Conservation (phyloP, 306 rosid species). For the Rosa persica region DNA sequence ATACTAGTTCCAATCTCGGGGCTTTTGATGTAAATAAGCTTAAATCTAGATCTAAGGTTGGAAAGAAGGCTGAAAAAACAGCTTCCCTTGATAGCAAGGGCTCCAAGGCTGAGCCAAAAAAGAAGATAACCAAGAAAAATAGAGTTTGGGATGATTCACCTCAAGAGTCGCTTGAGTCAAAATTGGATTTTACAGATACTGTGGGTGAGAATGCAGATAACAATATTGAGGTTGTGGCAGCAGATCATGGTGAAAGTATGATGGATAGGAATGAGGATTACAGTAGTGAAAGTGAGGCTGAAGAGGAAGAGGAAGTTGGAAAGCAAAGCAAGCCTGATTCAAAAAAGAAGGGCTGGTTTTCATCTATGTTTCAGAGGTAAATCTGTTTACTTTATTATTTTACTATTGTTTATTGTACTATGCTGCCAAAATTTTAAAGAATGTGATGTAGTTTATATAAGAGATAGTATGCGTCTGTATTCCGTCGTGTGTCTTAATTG, state of each 20-base stretch:
- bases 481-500: not conserved
- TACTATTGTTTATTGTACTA: not conserved
- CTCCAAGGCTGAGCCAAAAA: slow-evolving; percentile 69
- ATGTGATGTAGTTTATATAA: not conserved
- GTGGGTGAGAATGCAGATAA: slow-evolving; percentile 64
- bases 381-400: not conserved
- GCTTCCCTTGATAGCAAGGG: slow-evolving; percentile 57
- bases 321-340: slow-evolving; percentile 68
- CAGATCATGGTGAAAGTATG: slow-evolving; percentile 94
- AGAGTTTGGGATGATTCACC: slow-evolving; percentile 80
- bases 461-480: not conserved
- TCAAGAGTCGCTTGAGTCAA: slow-evolving; percentile 42
- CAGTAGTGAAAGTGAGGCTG: slow-evolving; percentile 90
- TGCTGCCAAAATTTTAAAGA: not conserved
- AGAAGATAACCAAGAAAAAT: slow-evolving; percentile 74
- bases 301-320: slow-evolving; percentile 66
- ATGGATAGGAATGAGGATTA: slow-evolving; percentile 92
- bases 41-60: slow-evolving; percentile 72
- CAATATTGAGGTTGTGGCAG: slow-evolving; percentile 62
- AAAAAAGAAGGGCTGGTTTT: slow-evolving; percentile 95
- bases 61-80: slow-evolving; percentile 66
- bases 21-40: slow-evolving; percentile 99
- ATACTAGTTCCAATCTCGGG: slow-evolving; percentile 68
- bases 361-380: slow-evolving; percentile 96
- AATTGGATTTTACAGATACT: slow-evolving; percentile 81